These are phyloP conservation scores for Zostera marina DNA, from an alignment of 116 monocot species.

Conservation along the genomic window DNA sequence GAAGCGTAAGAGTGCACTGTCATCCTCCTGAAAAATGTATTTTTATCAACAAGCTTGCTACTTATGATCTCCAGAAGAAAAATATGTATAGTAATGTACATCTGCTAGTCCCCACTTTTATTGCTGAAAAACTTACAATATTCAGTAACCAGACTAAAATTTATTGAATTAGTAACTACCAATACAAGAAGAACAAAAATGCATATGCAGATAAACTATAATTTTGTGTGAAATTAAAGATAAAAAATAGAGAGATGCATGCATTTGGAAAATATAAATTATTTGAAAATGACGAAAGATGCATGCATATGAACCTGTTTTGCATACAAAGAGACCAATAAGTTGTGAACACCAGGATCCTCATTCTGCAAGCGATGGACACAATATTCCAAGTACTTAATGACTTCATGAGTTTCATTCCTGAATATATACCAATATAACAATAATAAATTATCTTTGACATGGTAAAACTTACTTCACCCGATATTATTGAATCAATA, in stretches of 20 bases:
- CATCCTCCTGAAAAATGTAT: slow-evolving; percentile 58
- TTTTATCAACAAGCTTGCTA: neutral
- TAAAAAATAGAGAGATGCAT: neutral
- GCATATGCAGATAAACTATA: neutral
- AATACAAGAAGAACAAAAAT: neutral
- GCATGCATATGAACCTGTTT: slow-evolving; percentile 42
- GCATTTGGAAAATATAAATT: neutral
- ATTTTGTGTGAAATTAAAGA: neutral
- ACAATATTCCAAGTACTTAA: slow-evolving; percentile 95
- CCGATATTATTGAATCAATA: too few species aligned
- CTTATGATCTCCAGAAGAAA: too few species aligned
- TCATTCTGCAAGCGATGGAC: slow-evolving; percentile 82
- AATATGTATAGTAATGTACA: neutral
- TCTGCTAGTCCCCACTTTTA: neutral
- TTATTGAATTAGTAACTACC: neutral
- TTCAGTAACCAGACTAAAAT: neutral
- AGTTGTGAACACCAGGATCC: slow-evolving; percentile 86
- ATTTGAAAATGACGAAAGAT: neutral
- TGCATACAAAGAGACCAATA: slow-evolving; percentile 86
- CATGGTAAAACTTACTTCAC: too few species aligned
- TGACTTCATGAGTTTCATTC: slow-evolving; percentile 97
- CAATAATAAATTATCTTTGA: neutral
- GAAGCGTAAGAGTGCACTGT: slow-evolving; percentile 77
- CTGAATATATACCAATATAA: slow-evolving; percentile 15
- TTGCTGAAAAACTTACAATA: neutral